Percentiles rank a stretch among this genome's conserved stretches.
phyloP scores from a whole-genome alignment of 2,329 filamentous ascomycete genomes.

The Ilyonectria robusta region DNA sequence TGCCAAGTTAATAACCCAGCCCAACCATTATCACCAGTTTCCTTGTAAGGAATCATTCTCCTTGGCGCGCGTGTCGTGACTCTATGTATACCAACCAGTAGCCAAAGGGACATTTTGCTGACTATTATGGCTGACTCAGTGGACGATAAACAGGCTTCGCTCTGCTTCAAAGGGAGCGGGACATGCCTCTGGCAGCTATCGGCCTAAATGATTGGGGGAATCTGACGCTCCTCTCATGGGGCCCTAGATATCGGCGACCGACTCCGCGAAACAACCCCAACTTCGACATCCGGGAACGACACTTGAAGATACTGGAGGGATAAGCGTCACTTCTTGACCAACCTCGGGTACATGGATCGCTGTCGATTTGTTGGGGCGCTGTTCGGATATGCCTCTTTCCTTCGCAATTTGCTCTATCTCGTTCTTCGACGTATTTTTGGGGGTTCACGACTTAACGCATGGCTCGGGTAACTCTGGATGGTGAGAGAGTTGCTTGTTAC shows the following conservation, averaged over 20 bases:
- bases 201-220: constrained; percentile 51
- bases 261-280: constrained; percentile 45
- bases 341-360: constrained; percentile 43
- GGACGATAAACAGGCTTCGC: constrained; percentile 87
- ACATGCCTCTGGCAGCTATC: constrained; percentile 58
- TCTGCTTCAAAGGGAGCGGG: constrained; percentile 81
- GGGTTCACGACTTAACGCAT: constrained; percentile 54
- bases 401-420: constrained; percentile 57
- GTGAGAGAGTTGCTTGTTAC: constrained; percentile 31
- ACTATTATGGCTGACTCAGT: constrained; percentile 86
- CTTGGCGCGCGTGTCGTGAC: constrained; percentile 85
- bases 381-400: constrained; percentile 48
- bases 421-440: constrained; percentile 58
- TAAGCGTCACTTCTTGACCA: constrained; percentile 34
- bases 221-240: constrained; percentile 33
- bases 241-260: constrained; percentile 41
- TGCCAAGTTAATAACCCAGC: constrained; percentile 69
- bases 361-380: constrained; percentile 46
- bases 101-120: constrained; percentile 79
- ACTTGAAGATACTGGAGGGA: constrained; percentile 36
- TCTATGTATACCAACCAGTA: constrained; percentile 77
- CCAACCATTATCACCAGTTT: constrained; percentile 62
- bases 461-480: constrained; percentile 55
- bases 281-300: constrained; percentile 47
- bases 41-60: constrained; percentile 90